phyloP scores from a whole-genome alignment of 495 filamentous ascomycete species.

The Penicillium simplicissimum region DNA sequence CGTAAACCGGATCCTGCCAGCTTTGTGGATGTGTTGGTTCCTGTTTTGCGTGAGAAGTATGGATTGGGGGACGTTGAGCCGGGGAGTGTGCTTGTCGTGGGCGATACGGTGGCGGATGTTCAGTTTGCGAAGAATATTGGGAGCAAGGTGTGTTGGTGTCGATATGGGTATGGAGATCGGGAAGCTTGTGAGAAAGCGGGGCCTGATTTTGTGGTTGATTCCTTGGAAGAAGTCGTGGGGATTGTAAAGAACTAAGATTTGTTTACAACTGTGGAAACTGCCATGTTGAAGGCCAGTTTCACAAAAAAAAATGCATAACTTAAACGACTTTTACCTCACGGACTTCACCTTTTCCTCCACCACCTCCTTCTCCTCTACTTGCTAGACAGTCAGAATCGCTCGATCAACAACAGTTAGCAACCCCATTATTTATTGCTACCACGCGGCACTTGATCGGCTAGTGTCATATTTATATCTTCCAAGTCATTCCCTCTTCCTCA shows the following conservation, averaged over 20 bases:
- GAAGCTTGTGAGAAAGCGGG: conserved; percentile 14
- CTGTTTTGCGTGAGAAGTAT: conserved; percentile 14
- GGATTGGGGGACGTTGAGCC: conserved; percentile 1
- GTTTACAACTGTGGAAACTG: too few relatives aligned
- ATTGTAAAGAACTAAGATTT: conserved; percentile 11
- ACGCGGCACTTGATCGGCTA: too few relatives aligned
- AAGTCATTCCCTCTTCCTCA: too few relatives aligned
- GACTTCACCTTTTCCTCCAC: too few relatives aligned
- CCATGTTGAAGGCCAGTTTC: too few relatives aligned
- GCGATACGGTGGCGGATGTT: conserved; percentile 29
- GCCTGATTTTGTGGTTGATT: conserved; percentile 23
- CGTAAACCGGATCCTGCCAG: conserved; percentile 31
- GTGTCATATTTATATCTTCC: too few relatives aligned
- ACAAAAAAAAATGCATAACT: too few relatives aligned
- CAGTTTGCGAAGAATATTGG: conserved; percentile 25
- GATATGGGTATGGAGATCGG: conserved; percentile 24
- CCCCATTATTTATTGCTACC: too few relatives aligned
- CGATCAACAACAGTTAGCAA: too few relatives aligned
- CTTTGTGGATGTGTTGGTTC: conserved; percentile 26
- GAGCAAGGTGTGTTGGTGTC: conserved; percentile 26
- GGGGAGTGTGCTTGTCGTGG: conserved; percentile 23
- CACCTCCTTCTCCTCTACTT: too few relatives aligned
- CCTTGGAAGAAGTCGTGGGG: conserved; percentile 18
- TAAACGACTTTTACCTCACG: too few relatives aligned
- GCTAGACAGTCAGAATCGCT: too few relatives aligned